These are phyloP conservation scores for Pseudogymnoascus sp. DNA, from an alignment of 2,329 filamentous ascomycete species.

Conservation along the genomic window DNA sequence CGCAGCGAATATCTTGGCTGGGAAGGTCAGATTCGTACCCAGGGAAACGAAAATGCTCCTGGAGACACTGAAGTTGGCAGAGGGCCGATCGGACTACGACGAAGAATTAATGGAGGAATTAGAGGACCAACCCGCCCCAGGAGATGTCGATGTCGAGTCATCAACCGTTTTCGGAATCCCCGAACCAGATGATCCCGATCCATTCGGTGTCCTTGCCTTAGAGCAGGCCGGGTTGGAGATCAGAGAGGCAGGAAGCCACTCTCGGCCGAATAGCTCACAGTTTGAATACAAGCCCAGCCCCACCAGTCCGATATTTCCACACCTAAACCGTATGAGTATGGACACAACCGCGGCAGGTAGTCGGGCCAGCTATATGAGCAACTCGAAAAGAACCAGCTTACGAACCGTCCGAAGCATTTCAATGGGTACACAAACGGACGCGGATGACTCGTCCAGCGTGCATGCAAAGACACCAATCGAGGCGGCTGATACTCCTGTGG, in stretches of 20 bases:
- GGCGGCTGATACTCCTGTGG: constrained; percentile 31
- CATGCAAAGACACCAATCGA: constrained; percentile 26
- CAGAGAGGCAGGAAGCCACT: constrained; percentile 74
- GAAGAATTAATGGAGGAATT: constrained; percentile 56
- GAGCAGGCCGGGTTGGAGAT: constrained; percentile 87
- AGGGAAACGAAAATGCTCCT: constrained; percentile 36
- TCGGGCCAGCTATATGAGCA: constrained; percentile 68
- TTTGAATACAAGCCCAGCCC: constrained; percentile 78
- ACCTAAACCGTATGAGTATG: constrained; percentile 56
- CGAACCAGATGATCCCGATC: constrained; percentile 75
- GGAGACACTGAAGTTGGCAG: constrained; percentile 81
- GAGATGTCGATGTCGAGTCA: constrained; percentile 56
- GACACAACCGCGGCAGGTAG: constrained; percentile 57
- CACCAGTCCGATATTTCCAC: constrained; percentile 61
- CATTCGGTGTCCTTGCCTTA: constrained; percentile 84
- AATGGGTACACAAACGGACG: constrained; percentile 53
- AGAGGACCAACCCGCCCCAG: constrained; percentile 63
- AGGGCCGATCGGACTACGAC: constrained; percentile 74
- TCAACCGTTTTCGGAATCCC: constrained; percentile 67
- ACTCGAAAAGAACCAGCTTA: constrained; percentile 44
- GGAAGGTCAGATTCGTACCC: constrained; percentile 25
- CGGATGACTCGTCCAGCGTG: constrained; percentile 43
- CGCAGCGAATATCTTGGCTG: constrained; percentile 52
- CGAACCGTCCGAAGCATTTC: constrained; percentile 65
- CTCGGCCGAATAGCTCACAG: constrained; percentile 66